These are phyloP conservation scores for Sordariomycetes sp. DNA, from an alignment of 2,329 filamentous ascomycete genomes.

Conservation along the genomic window DNA sequence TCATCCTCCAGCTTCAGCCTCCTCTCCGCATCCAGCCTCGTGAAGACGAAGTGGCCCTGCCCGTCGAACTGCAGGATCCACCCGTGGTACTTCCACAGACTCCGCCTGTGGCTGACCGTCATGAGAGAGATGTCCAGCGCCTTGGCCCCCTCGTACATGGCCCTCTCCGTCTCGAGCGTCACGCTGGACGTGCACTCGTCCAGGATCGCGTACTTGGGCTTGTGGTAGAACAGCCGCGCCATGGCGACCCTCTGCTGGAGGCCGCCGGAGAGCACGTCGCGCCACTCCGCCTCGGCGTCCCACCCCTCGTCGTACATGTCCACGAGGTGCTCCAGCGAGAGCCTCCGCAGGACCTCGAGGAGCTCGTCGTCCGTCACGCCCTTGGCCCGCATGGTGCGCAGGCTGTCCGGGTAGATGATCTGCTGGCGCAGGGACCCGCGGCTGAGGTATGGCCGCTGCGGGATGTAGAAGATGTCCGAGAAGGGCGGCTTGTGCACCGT, in stretches of 20 bases:
- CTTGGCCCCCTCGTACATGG: constrained; percentile 98
- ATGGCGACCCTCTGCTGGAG: constrained; percentile 95
- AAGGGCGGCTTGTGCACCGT: constrained; percentile 86
- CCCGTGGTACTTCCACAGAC: constrained; percentile 92
- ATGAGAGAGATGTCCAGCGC: constrained; percentile 84
- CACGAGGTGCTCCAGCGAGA: constrained; percentile 77
- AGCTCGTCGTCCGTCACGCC: constrained; percentile 76
- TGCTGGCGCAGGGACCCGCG: constrained; percentile 90
- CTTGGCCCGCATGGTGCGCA: constrained; percentile 79
- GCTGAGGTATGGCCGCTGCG: constrained; percentile 87
- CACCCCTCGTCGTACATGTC: constrained; percentile 68
- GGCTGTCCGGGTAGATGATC: constrained; percentile 87
- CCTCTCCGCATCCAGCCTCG: constrained; percentile 76
- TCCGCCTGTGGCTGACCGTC: constrained; percentile 87
- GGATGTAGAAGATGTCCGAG: constrained; percentile 95
- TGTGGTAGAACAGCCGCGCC: constrained; percentile 90
- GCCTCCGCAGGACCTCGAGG: constrained; percentile 60
- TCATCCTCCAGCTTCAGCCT: constrained; percentile 85
- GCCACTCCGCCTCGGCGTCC: constrained; percentile 95
- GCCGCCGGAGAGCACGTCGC: constrained; percentile 83
- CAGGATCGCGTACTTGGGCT: constrained; percentile 85
- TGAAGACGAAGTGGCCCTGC: constrained; percentile 85
- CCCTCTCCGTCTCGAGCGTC: constrained; percentile 86
- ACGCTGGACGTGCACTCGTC: constrained; percentile 95
- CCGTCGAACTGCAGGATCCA: constrained; percentile 96